phyloP scores from a whole-genome alignment of 1,139 yeast genomes.

The Yamadazyma siamensis region DNA sequence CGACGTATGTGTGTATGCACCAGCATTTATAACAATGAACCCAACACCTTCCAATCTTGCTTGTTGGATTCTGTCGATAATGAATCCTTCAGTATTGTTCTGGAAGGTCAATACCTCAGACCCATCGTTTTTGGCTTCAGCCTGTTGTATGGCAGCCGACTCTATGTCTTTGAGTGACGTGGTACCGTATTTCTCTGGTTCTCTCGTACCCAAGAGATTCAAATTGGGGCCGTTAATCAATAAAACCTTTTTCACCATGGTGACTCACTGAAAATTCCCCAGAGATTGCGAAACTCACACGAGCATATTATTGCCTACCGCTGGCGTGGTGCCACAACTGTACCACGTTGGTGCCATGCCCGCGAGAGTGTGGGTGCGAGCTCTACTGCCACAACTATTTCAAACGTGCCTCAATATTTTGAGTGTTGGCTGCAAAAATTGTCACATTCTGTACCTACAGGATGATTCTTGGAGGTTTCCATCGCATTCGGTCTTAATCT shows the following conservation, averaged over 20 bases:
- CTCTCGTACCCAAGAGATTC: slow-evolving; percentile 46
- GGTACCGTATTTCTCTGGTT: slow-evolving; percentile 49
- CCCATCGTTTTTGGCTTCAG: slow-evolving; percentile 24
- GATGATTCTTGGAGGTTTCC: too few species aligned
- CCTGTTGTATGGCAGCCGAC: slow-evolving; percentile 36
- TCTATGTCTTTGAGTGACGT: slow-evolving; percentile 42
- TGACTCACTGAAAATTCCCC: slow-evolving; percentile 1
- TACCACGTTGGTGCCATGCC: too few species aligned
- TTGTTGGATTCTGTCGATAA: slow-evolving; percentile 44
- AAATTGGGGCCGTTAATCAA: slow-evolving; percentile 48
- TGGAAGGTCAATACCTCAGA: slow-evolving; percentile 33
- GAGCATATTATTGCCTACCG: too few species aligned
- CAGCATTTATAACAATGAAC: slow-evolving; percentile 46
- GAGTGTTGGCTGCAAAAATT: too few species aligned
- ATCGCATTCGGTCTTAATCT: too few species aligned
- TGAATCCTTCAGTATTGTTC: slow-evolving; percentile 45
- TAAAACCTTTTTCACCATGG: slow-evolving; percentile 40
- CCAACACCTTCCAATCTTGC: slow-evolving; percentile 40
- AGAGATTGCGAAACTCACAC: slow-evolving; percentile 1
- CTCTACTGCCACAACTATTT: too few species aligned
- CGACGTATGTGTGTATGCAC: slow-evolving; percentile 51
- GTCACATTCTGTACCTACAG: too few species aligned
- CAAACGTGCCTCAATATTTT: too few species aligned
- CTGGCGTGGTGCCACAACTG: too few species aligned
- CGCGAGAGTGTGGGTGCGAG: too few species aligned